Conservation (phyloP, 1,284 basidiomycete genomes). For the Cutaneotrichosporon dermatis region DNA sequence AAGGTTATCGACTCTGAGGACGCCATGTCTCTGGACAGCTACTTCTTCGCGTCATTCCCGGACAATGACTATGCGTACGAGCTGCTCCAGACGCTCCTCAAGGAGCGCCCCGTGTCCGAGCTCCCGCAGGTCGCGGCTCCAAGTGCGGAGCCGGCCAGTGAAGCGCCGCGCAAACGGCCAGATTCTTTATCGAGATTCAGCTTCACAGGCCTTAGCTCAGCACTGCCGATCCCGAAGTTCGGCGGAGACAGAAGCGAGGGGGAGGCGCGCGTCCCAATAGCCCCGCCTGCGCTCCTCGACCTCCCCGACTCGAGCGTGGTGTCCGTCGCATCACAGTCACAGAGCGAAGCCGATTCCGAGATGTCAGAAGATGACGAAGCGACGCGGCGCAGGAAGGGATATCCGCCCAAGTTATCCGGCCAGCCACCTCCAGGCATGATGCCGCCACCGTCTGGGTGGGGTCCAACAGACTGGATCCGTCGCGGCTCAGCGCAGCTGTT, state of each 20-base stretch:
- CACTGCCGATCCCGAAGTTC: slow-evolving; percentile 9
- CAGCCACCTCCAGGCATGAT: slow-evolving; percentile 32
- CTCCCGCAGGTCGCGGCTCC: slow-evolving; percentile 30
- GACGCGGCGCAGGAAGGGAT: slow-evolving; percentile 18
- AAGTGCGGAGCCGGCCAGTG: not conserved
- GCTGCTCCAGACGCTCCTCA: slow-evolving; percentile 69
- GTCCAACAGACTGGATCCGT: slow-evolving; percentile 33
- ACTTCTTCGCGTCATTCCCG: slow-evolving; percentile 77
- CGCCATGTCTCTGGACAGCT: slow-evolving; percentile 73
- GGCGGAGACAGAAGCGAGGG: slow-evolving; percentile 1
- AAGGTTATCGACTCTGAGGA: slow-evolving; percentile 84
- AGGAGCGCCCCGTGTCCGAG: slow-evolving; percentile 51
- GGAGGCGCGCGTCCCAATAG: slow-evolving; percentile 15
- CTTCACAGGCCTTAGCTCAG: not conserved
- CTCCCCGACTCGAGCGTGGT: slow-evolving; percentile 16
- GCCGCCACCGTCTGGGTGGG: slow-evolving; percentile 20
- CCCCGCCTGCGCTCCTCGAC: slow-evolving; percentile 13
- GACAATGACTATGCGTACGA: slow-evolving; percentile 69
- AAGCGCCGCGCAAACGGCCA: too few species aligned
- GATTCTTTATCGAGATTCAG: not conserved
- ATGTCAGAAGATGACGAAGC: slow-evolving; percentile 9
- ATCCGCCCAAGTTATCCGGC: slow-evolving; percentile 39
- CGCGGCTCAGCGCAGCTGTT: slow-evolving; percentile 39
- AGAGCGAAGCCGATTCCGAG: slow-evolving; percentile 6
- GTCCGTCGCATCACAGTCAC: not conserved